Evolutionary conservation across 176 grass and related monocot genomes (phyloP), one percentile per base, ranked within the genome.

Genomic region (Dactylis glomerata): DNA sequence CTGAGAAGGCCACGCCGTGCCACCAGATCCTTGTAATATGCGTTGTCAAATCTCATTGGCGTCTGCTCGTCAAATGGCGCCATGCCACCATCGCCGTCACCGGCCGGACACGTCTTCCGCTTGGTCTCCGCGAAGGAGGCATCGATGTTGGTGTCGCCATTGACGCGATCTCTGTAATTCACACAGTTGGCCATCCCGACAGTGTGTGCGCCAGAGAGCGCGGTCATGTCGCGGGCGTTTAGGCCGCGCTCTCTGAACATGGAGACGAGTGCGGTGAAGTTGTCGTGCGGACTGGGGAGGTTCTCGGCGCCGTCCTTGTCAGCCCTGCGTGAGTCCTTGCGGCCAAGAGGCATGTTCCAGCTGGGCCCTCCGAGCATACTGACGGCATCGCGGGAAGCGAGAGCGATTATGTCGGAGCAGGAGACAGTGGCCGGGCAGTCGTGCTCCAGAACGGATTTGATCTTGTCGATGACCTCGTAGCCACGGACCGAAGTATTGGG

Each of bases 271-370:
- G 22, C 59, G 65, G 14, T 12, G 22, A 93, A 41, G 13, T 13
- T 79, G 0, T 45, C 50, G 19, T 20, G 16, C 4, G 94, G 85
- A 20, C 3, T 17, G 8, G 91, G 94, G 23, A 97, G 83, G 76
- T 64, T 32, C 4, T 87, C 83, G 22, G 89, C 94, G 16, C 32
- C 78, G 23, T 49, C 7, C 16, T 20, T n/a, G 41, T 68, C 82
- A 15, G 89, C 89, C 23, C 0, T 10, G 55, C 30, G 89, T 16
- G 94, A 81, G 47, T 97, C 94, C 86, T 63, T 92, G 33, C 94
- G 88, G 40, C 92, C 94, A 20, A 97, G 52, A 27, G 85, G 86
- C 59, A 97, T 91, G 37, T 44, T 41, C 94, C 94, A 97, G 22
- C 15, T 15, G 3, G 87, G 92, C 1, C 94, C 92, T n/a, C 89